Percentiles rank a stretch among this genome's conserved stretches.
Conservation (phyloP, 305 asterid genomes). For the Rubia peregrina region DNA sequence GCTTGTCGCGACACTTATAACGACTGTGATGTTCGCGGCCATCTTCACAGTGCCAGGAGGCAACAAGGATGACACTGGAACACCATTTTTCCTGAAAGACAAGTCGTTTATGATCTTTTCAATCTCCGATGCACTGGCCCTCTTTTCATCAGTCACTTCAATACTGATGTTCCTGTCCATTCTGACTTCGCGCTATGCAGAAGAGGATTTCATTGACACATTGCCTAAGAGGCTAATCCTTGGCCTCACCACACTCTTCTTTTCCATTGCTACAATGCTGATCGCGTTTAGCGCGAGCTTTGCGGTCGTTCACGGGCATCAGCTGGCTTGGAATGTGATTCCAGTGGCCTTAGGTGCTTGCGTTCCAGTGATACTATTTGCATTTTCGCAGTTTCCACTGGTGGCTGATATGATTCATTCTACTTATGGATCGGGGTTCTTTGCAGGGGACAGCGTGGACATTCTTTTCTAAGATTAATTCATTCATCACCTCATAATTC, state of each 20-base stretch:
- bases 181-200: constrained; percentile 35
- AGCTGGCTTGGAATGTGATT: constrained; percentile 21
- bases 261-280: constrained; percentile 27
- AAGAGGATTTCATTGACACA: constrained; percentile 26
- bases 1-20: constrained; percentile 33
- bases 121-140: constrained; percentile 24
- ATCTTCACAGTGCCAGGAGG: constrained; percentile 35
- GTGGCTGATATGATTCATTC: constrained; percentile 27
- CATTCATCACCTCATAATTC: background rate
- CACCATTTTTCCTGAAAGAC: constrained; percentile 18
- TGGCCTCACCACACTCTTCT: constrained; percentile 29
- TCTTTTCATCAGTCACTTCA: constrained; percentile 29
- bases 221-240: constrained; percentile 26
- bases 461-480: constrained; percentile 2
- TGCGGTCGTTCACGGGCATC: constrained; percentile 20
- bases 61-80: constrained; percentile 24
- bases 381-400: constrained; percentile 27
- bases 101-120: constrained; percentile 24
- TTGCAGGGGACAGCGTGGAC: constrained; percentile 3
- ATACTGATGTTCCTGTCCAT: constrained; percentile 34
- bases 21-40: constrained; percentile 35
- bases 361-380: constrained; percentile 25
- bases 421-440: constrained; percentile 29
- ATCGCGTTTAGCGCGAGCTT: constrained; percentile 32
- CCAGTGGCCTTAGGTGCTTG: constrained; percentile 25